phyloP scores from a whole-genome alignment of 768 basidiomycete species.

The Trametopsis cervina region DNA sequence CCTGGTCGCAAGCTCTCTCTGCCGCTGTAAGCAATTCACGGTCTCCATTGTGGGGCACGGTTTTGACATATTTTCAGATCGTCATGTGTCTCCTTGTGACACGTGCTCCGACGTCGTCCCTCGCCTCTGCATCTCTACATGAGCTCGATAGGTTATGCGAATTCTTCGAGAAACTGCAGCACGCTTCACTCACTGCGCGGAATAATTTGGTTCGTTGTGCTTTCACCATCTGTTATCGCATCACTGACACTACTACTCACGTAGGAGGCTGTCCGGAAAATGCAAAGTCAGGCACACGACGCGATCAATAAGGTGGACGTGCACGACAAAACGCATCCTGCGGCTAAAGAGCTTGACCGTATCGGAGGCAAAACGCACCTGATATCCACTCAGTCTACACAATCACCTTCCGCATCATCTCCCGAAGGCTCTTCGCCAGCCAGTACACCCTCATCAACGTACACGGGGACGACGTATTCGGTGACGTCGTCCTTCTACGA shows the following conservation, averaged over 20 bases:
- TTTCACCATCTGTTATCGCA: neutral
- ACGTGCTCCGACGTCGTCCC: conserved; percentile 29
- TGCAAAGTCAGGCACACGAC: conserved; percentile 25
- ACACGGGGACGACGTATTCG: neutral
- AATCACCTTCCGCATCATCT: neutral
- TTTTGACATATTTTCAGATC: conserved; percentile 29
- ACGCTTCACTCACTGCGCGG: conserved; percentile 19
- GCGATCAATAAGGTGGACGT: conserved; percentile 18
- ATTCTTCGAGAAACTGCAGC: conserved; percentile 24
- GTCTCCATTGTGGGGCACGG: neutral
- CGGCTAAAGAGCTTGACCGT: conserved; percentile 25
- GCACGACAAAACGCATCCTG: conserved; percentile 7
- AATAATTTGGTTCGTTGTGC: conserved; percentile 19
- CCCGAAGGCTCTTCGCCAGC: neutral
- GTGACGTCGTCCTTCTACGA: neutral
- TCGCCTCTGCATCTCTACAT: conserved; percentile 28
- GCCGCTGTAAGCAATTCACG: conserved; percentile 45
- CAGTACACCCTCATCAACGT: neutral
- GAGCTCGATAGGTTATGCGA: conserved; percentile 28
- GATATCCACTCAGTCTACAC: conserved; percentile 4
- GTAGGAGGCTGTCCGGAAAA: conserved; percentile 24
- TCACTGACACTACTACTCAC: neutral
- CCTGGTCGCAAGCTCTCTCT: conserved; percentile 65
- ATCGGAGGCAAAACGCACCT: conserved; percentile 27
- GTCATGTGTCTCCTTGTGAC: conserved; percentile 32